Base-by-base conservation (phyloP, 31 red algal genomes). In the Endocladia muricata region DNA sequence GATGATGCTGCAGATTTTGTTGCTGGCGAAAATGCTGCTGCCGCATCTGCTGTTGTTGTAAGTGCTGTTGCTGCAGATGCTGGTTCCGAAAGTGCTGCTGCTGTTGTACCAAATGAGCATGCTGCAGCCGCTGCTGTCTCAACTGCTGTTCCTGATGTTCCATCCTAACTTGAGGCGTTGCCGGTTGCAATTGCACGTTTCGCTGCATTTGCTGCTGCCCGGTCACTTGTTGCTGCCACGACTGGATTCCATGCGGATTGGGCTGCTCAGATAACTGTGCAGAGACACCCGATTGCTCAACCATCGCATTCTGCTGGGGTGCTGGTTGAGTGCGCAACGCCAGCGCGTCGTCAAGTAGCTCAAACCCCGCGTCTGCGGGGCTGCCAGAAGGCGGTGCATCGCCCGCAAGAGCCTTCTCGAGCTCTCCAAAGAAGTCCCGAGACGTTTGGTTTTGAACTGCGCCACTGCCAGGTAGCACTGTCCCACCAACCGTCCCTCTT, bases 341-440 rank as follows among this genome's bases (percentile, higher is more conserved):
- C 11, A 49, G 44, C 44, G 44, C 44, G 19, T 49, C 11, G 44
- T 49, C 44, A 8, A 49, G 19, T 8, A 49, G 11, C 11, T 49
- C 44, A 49, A 49, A 49, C 11, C 19, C 44, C n/a, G n/a, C n/a
- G n/a, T n/a, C n/a, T n/a, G 55, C 55, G 55, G 55, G 55, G 61
- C 21, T 34, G 17, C 30, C 61, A 7, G 25, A 36, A 67, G 7
- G 61, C 61, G 61, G 61, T 36, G 44, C 44, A 19, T 8, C 8
- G 44, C 8, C 44, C 11, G 44, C 8, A 49, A 49, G 44, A 19
- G 44, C 44, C 19, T 49, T 8, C 23, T 67, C 61, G 6, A 67
- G 61, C 25, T 67, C 61, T 29, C 61, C 61, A 15, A 67, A 67
- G 39, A 67, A 67, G 61, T 67, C 61, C 6, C 61, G 9, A 3